A percentile compares a stretch with the other conserved stretches of the same genome.
Conservation (phyloP, 2,329 filamentous ascomycete species). For the Diaporthe aspalathi region DNA sequence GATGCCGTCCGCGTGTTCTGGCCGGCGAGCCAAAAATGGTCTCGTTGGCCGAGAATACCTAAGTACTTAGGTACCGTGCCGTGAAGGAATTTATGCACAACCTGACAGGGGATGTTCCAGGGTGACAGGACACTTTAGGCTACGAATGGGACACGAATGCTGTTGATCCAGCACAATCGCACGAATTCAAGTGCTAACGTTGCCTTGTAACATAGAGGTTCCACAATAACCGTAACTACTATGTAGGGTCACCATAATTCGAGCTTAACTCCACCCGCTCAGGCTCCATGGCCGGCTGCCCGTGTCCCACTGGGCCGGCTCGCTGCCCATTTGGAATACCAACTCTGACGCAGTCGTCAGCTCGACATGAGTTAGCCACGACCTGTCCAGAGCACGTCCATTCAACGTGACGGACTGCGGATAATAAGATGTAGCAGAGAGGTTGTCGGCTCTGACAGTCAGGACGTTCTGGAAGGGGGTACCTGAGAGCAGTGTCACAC, state of each 20-base stretch:
- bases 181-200: not conserved
- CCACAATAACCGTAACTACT: too few relatives aligned
- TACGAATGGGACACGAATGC: not conserved
- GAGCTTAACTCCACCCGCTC: constrained; percentile 8
- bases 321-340: constrained; percentile 23
- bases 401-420: constrained; percentile 30
- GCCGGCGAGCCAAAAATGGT: constrained; percentile 2
- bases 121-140: not conserved
- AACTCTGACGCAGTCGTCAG: constrained; percentile 16
- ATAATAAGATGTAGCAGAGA: constrained; percentile 15
- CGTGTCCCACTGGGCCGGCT: constrained; percentile 33
- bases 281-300: constrained; percentile 33
- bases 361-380: constrained; percentile 32
- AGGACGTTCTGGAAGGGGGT: constrained; percentile 20
- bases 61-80: too few relatives aligned
- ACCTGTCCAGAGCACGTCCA: constrained; percentile 12
- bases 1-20: not conserved
- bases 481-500: constrained; percentile 25
- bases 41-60: too few relatives aligned
- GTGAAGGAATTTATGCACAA: not conserved
- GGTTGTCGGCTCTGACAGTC: constrained; percentile 19
- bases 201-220: not conserved
- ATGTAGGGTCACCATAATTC: too few relatives aligned
- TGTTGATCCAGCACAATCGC: not conserved
- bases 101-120: not conserved